Evolutionary conservation across 2,329 filamentous ascomycete genomes (phyloP).

Genomic region (Knufia fluminis): DNA sequence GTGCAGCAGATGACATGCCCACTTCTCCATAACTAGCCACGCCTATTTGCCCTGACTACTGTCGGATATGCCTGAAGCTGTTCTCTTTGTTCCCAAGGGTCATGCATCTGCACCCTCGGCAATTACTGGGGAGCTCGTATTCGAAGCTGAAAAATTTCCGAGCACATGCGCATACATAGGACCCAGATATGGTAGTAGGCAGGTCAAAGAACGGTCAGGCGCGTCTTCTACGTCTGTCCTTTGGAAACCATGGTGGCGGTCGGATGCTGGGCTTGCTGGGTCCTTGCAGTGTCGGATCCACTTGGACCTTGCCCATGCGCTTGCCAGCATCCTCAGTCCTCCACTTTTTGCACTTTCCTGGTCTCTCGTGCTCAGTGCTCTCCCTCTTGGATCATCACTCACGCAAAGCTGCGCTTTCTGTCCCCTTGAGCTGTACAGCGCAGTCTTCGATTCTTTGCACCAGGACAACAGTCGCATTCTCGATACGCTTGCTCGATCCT

Average conservation of each 20-base stretch:
- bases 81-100: no score
- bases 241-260: not conserved
- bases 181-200: no score
- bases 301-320: not conserved
- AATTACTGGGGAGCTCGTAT: not conserved
- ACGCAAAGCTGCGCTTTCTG: not conserved
- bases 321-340: no score
- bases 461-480: not conserved
- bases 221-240: not conserved
- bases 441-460: not conserved
- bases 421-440: not conserved
- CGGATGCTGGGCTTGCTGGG: not conserved
- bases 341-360: constrained; percentile 6
- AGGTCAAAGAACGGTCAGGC: not conserved
- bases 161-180: not conserved
- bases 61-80: no score
- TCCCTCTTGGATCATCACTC: not conserved
- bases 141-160: not conserved
- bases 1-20: not conserved
- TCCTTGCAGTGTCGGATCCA: not conserved
- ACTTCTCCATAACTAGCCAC: not conserved
- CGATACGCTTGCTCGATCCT: not conserved
- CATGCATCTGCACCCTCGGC: not conserved
- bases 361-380: constrained; percentile 4
- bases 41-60: not conserved